Base-by-base conservation (phyloP, 106 monocot genomes). In the Ottelia alismoides region DNA sequence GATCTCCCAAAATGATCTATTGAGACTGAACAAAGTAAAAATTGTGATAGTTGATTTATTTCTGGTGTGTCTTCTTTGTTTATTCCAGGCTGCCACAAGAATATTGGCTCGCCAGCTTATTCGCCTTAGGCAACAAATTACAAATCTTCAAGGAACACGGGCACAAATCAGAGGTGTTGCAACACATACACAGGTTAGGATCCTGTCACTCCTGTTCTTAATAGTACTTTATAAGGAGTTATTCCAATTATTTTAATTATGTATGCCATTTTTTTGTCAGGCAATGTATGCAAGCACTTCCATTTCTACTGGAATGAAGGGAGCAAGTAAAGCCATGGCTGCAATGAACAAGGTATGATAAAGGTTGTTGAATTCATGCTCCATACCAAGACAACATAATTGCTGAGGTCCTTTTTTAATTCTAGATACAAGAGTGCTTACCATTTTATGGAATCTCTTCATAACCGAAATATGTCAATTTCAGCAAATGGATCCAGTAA, bases 211-310 rank as follows among this genome's bases (percentile, higher is more conserved):
- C 6, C 16, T 16, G 16, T 43, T 43, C 10, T 43, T 6, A 16
- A 7, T 43, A 43, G 40, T 7, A 7, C 40, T 7, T 16, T 43
- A 43, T 43, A 43, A 43, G 16, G 40, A 43, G 16, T 6, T 16
- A 7, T 16, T 43, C 40, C 16, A 43, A 6, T 43, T 43, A 43
- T 16, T 43, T 7, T 6, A 6, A 43, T 43, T 43, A 43, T 43
- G 40, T 43, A 7, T 6, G 40, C n/a, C n/a, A n/a, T n/a, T n/a
- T n/a, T n/a, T n/a, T 40, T 70, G 48, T 69, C 61, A 98, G 98
- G 98, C 98, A 48, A 89, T 90, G 90, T 70, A 98, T 73, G 98
- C 98, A 19, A 74, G 70, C 46, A 98, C 98, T 71, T 98, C 98
- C 45, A 90, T 98, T 65, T 98, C 90, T 72, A 72, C 69, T 55